A percentile compares a stretch with the other conserved stretches of the same genome.
phyloP scores from a whole-genome alignment of 2,329 filamentous ascomycete genomes.

The Penicillium sp. region DNA sequence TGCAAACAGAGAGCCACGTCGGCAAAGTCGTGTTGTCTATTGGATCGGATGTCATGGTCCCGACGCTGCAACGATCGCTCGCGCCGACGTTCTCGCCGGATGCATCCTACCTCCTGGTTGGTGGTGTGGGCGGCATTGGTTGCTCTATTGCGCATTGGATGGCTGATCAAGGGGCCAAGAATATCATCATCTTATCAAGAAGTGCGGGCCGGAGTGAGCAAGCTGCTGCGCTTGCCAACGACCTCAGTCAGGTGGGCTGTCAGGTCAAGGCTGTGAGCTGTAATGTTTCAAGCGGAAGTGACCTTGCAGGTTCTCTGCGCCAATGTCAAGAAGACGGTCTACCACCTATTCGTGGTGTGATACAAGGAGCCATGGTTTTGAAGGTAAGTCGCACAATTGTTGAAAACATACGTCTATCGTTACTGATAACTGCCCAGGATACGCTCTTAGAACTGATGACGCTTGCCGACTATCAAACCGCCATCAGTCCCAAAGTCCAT shows the following conservation, averaged over 20 bases:
- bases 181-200: slow-evolving; percentile 56
- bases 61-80: slow-evolving; percentile 17
- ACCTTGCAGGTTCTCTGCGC: slow-evolving; percentile 23
- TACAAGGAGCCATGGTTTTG: slow-evolving; percentile 31
- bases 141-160: slow-evolving; percentile 42
- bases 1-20: background rate
- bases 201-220: slow-evolving; percentile 24
- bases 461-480: too few relatives aligned
- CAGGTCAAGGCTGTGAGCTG: slow-evolving; percentile 27
- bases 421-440: too few relatives aligned
- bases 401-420: too few relatives aligned
- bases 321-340: background rate
- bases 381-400: slow-evolving; percentile 12
- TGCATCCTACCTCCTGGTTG: slow-evolving; percentile 28
- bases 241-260: slow-evolving; percentile 19
- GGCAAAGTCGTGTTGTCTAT: background rate
- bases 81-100: slow-evolving; percentile 35
- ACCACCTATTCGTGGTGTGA: slow-evolving; percentile 27
- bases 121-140: slow-evolving; percentile 31
- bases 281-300: slow-evolving; percentile 30
- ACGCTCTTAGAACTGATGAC: too few relatives aligned
- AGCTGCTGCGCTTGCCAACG: slow-evolving; percentile 20
- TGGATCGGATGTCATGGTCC: background rate
- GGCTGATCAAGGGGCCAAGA: slow-evolving; percentile 49
- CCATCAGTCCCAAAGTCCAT: background rate